Evolutionary conservation across 2,329 filamentous ascomycete genomes (phyloP).

Genomic region (Fusarium globosum): DNA sequence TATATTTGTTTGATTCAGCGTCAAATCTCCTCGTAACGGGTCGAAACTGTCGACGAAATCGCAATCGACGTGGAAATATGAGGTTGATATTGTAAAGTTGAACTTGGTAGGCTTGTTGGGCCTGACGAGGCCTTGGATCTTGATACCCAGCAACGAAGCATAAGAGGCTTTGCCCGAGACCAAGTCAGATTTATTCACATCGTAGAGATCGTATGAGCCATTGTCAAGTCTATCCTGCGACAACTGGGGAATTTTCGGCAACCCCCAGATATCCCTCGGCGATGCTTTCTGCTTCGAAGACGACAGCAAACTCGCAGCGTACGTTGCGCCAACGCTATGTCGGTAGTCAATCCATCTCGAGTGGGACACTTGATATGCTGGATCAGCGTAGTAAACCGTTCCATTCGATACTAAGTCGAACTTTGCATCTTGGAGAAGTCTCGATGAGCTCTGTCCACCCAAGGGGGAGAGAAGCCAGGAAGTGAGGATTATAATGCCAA

Average conservation of each 20-base stretch:
- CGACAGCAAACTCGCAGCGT: neutral
- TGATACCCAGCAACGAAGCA: neutral
- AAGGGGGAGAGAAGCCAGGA: neutral
- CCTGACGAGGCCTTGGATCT: neutral
- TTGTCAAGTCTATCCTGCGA: neutral
- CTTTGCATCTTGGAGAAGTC: neutral
- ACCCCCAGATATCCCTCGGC: neutral
- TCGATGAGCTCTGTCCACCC: neutral
- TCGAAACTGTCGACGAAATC: neutral
- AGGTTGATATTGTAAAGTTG: neutral
- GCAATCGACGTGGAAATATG: neutral
- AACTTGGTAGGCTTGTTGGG: neutral
- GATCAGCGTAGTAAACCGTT: neutral
- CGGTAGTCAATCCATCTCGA: neutral
- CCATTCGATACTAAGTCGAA: neutral
- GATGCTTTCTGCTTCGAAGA: neutral
- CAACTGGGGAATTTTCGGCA: neutral
- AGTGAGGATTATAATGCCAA: neutral
- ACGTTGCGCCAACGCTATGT: neutral
- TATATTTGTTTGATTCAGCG: accelerated
- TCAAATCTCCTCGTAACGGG: neutral
- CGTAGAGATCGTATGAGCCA: neutral
- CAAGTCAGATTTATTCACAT: neutral
- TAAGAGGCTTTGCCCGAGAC: neutral
- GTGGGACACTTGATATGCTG: neutral